A percentile compares a stretch with the other conserved stretches of the same genome.
phyloP scores from a whole-genome alignment of 192 early-diverging fungal genomes.

The Dissophora ornata region DNA sequence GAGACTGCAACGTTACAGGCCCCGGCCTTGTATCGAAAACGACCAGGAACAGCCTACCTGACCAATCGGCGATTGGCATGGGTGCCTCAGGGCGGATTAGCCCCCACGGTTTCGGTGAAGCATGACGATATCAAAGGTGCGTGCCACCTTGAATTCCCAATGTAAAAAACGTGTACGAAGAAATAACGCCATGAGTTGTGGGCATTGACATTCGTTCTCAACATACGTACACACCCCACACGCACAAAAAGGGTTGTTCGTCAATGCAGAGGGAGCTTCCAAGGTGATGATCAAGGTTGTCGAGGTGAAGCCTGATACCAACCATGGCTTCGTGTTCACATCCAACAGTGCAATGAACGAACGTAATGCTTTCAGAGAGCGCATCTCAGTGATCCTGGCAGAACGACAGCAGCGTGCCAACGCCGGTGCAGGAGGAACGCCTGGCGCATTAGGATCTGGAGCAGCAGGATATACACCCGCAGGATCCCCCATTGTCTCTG shows the following conservation, averaged over 20 bases:
- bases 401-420: conserved; percentile 31
- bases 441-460: neutral
- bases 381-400: conserved; percentile 53
- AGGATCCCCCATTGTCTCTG: conserved; percentile 23
- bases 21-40: conserved; percentile 16
- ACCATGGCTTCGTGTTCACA: conserved; percentile 60
- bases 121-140: conserved; percentile 58
- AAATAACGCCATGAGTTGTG: too few relatives aligned
- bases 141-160: too few relatives aligned
- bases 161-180: too few relatives aligned
- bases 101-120: conserved; percentile 58
- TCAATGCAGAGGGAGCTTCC: conserved; percentile 58
- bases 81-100: conserved; percentile 58
- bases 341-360: conserved; percentile 57
- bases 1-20: conserved; percentile 31
- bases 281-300: conserved; percentile 70
- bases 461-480: conserved; percentile 14
- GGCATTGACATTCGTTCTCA: too few relatives aligned
- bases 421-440: neutral
- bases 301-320: conserved; percentile 46
- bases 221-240: too few relatives aligned
- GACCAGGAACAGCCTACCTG: conserved; percentile 59
- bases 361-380: conserved; percentile 61
- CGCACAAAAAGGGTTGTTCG: too few relatives aligned
- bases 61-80: conserved; percentile 67